phyloP scores from a whole-genome alignment of 495 filamentous ascomycete genomes.

The Bombardia bombarda region DNA sequence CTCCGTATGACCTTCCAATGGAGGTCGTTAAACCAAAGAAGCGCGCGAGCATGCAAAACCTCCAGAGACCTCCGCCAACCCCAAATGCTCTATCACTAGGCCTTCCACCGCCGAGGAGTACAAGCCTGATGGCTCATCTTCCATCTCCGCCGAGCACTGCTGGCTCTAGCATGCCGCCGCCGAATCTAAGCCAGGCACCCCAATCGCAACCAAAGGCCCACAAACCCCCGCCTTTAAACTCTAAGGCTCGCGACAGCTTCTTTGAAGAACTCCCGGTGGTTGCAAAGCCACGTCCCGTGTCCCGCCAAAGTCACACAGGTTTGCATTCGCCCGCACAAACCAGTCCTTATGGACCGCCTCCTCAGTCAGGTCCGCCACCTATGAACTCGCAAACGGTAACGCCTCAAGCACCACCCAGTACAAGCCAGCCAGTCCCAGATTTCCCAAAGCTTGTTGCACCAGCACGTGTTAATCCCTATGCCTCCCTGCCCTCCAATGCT shows the following conservation, averaged over 20 bases:
- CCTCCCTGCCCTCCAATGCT: conserved; percentile 33
- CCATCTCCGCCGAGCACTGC: conserved; percentile 27
- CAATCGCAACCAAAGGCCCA: conserved; percentile 17
- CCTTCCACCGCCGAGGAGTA: conserved; percentile 49
- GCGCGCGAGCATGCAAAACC: conserved; percentile 39
- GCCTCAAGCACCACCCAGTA: conserved; percentile 18
- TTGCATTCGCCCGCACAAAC: conserved; percentile 30
- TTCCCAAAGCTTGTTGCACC: conserved; percentile 40
- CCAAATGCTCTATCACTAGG: conserved; percentile 36
- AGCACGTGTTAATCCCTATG: conserved; percentile 58
- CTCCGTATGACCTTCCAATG: conserved; percentile 91
- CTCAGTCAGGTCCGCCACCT: conserved; percentile 23
- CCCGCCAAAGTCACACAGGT: conserved; percentile 28
- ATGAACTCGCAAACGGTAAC: conserved; percentile 6
- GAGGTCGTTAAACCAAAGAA: conserved; percentile 67
- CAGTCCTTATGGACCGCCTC: conserved; percentile 24
- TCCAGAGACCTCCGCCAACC: conserved; percentile 20
- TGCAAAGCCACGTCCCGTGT: conserved; percentile 46
- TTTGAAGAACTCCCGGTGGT: conserved; percentile 81
- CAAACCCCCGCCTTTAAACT: conserved; percentile 22
- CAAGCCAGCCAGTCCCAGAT: conserved; percentile 14
- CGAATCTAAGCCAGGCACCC: conserved; percentile 23
- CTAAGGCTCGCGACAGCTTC: conserved; percentile 51
- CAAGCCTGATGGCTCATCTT: conserved; percentile 45
- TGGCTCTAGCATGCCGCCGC: conserved; percentile 23